These are phyloP conservation scores for Termitomyces sp. DNA, from an alignment of 1,284 basidiomycete species.

Conservation along the genomic window DNA sequence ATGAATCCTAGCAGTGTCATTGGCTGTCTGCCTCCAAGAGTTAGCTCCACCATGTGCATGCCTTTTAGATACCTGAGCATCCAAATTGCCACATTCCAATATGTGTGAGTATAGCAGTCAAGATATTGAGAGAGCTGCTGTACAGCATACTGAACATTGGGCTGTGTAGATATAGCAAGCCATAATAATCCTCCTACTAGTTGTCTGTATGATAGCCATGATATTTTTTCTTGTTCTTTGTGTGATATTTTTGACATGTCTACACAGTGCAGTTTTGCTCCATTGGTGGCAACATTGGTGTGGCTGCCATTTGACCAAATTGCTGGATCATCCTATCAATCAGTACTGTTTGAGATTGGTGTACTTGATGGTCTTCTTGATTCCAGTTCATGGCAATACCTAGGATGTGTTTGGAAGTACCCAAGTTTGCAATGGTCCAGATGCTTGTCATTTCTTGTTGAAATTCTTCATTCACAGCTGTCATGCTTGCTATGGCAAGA, in stretches of 20 bases:
- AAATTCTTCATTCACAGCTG: not conserved
- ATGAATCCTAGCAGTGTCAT: not conserved
- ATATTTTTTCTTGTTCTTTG: not conserved
- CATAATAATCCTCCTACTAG: not conserved
- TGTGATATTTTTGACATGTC: not conserved
- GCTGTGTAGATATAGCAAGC: not conserved
- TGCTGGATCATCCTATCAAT: not conserved
- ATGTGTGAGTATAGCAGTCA: not conserved
- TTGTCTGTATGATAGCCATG: not conserved
- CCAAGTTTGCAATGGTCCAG: not conserved
- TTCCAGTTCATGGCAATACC: not conserved
- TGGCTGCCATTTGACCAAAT: not conserved
- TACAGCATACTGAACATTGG: not conserved
- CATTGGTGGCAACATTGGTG: not conserved
- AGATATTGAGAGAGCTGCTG: slow-evolving; percentile 1
- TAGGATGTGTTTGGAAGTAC: not conserved
- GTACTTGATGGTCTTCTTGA: not conserved
- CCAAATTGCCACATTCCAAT: not conserved
- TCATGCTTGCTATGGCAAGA: no score
- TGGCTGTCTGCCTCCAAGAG: not conserved
- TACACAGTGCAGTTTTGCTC: not conserved
- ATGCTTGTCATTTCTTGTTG: not conserved
- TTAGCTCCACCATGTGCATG: slow-evolving; percentile 17
- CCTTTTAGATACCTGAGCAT: slow-evolving; percentile 35
- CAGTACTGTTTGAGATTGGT: not conserved